Evolutionary conservation across 2,329 filamentous ascomycete species (phyloP).

Genomic region (Pyrenochaeta sp.): DNA sequence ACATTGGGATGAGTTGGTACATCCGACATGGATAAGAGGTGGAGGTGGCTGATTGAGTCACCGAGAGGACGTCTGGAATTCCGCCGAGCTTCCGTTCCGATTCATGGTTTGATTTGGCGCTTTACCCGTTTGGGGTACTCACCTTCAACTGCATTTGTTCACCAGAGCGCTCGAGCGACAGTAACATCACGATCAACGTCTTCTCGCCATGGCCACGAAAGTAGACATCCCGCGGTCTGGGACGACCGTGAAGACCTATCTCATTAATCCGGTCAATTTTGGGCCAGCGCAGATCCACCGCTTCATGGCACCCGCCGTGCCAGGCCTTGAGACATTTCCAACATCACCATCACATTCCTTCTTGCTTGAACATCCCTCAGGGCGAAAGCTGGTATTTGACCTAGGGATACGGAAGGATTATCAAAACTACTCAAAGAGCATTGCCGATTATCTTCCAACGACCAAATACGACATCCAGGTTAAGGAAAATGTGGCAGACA

Average conservation of each 20-base stretch:
- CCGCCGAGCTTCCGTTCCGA: too few relatives aligned
- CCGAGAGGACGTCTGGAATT: too few relatives aligned
- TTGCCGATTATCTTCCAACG: slow-evolving; percentile 25
- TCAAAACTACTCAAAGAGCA: slow-evolving; percentile 38
- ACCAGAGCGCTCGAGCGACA: too few relatives aligned
- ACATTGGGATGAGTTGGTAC: background rate
- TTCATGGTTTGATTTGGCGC: too few relatives aligned
- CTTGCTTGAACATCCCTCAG: slow-evolving; percentile 56
- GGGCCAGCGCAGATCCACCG: slow-evolving; percentile 39
- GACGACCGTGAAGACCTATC: slow-evolving; percentile 20
- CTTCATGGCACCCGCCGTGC: slow-evolving; percentile 28
- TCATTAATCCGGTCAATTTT: slow-evolving; percentile 49
- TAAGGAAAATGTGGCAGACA: slow-evolving; percentile 51
- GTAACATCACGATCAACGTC: background rate
- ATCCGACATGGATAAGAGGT: background rate
- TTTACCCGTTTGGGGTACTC: too few relatives aligned
- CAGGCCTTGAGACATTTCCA: slow-evolving; percentile 26
- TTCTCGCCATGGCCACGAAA: slow-evolving; percentile 7
- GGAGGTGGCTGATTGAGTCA: too few relatives aligned
- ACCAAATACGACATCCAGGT: slow-evolving; percentile 48
- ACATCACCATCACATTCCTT: slow-evolving; percentile 53
- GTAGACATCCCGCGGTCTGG: slow-evolving; percentile 11
- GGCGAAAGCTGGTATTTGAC: slow-evolving; percentile 56
- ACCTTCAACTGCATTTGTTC: too few relatives aligned
- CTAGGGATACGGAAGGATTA: slow-evolving; percentile 57